Evolutionary conservation across 768 basidiomycete species (phyloP).

Genomic region (Pleurotus eryngii): DNA sequence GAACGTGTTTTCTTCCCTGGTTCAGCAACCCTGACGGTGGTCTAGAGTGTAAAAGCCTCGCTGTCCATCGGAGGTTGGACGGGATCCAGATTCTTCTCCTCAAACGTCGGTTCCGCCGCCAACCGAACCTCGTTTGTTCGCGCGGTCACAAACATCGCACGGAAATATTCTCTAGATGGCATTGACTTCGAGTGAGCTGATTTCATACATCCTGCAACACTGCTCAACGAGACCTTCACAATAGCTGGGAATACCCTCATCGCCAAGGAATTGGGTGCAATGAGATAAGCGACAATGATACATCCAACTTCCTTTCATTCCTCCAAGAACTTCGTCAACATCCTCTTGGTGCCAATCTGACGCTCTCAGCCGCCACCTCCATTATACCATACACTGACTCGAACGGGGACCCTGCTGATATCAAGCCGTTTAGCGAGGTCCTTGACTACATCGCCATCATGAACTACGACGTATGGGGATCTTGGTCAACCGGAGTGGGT

Average conservation of each 20-base stretch:
- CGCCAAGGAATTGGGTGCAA: conserved; percentile 58
- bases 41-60: conserved; percentile 51
- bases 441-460: conserved; percentile 46
- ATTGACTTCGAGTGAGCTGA: conserved; percentile 45
- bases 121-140: conserved; percentile 66
- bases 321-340: conserved; percentile 55
- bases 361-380: conserved; percentile 35
- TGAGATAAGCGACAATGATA: conserved; percentile 44
- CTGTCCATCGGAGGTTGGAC: conserved; percentile 72
- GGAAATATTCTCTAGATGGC: conserved; percentile 53
- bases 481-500: conserved; percentile 55
- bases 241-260: conserved; percentile 76
- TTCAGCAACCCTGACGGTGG: background rate
- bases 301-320: conserved; percentile 65
- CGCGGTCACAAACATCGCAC: conserved; percentile 47
- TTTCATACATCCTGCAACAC: no score
- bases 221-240: background rate
- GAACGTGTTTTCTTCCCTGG: background rate
- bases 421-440: conserved; percentile 57
- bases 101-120: conserved; percentile 48
- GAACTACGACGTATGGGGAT: conserved; percentile 55
- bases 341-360: conserved; percentile 42
- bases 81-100: conserved; percentile 62
- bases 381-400: conserved; percentile 21
- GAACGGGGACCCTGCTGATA: conserved; percentile 56